A percentile compares a stretch with the other conserved stretches of the same genome.
These are phyloP conservation scores for Fusarium guadeloupense DNA, from an alignment of 2,329 filamentous ascomycete genomes.

Conservation along the genomic window DNA sequence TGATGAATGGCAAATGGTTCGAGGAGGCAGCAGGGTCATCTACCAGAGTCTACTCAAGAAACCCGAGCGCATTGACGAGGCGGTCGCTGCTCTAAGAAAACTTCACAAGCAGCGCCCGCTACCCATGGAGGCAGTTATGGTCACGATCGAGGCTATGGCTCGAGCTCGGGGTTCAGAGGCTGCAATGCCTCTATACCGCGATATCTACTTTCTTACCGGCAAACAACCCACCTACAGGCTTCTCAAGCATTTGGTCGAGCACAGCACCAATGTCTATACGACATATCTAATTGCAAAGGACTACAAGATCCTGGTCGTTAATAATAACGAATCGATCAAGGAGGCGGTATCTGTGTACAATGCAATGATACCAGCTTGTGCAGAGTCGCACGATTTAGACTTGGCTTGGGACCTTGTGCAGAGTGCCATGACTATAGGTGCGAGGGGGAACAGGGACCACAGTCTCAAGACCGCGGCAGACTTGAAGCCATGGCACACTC, in stretches of 20 bases:
- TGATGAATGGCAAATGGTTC: constrained; percentile 58
- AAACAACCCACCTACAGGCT: constrained; percentile 39
- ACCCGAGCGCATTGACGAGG: constrained; percentile 57
- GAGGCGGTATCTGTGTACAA: constrained; percentile 34
- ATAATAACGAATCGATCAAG: constrained; percentile 12
- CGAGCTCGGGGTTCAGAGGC: constrained; percentile 42
- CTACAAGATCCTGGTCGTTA: constrained; percentile 41
- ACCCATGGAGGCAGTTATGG: constrained; percentile 50
- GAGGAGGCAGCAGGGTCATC: constrained; percentile 71
- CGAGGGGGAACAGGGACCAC: too few relatives aligned
- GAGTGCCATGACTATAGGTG: constrained; percentile 22
- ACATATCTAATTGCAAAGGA: constrained; percentile 43
- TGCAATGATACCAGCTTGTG: constrained; percentile 45
- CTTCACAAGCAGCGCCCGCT: constrained; percentile 53
- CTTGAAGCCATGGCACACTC: constrained; percentile 8
- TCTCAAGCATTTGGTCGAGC: constrained; percentile 45
- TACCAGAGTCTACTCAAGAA: constrained; percentile 63
- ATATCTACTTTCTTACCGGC: constrained; percentile 44
- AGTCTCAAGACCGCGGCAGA: background rate
- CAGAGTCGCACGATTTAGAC: constrained; percentile 44
- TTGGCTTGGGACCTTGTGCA: constrained; percentile 48
- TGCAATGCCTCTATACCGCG: constrained; percentile 48
- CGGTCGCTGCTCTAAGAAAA: constrained; percentile 65
- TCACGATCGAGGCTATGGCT: constrained; percentile 49
- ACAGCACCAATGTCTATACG: constrained; percentile 41